Percentiles rank a stretch among this genome's conserved stretches.
phyloP scores from a whole-genome alignment of 164 flowering plant species.

The Aristolochia contorta region DNA sequence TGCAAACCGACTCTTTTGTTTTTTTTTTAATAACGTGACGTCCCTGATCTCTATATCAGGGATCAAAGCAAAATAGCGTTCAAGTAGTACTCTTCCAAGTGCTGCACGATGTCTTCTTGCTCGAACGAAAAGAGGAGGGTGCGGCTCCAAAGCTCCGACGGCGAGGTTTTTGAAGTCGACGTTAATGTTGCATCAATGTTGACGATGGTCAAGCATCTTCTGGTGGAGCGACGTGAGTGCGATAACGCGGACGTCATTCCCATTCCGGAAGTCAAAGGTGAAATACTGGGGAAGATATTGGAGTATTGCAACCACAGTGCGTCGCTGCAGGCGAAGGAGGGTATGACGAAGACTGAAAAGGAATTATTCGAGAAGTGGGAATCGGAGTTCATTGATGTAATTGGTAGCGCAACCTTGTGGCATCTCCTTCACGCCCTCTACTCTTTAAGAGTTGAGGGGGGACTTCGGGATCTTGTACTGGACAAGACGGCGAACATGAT shows the following conservation, averaged over 20 bases:
- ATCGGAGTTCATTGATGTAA: conserved; percentile 46
- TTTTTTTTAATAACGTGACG: too few species aligned
- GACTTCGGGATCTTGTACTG: background rate
- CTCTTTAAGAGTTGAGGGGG: background rate
- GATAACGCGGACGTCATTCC: conserved; percentile 52
- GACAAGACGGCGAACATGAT: background rate
- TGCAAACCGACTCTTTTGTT: too few species aligned
- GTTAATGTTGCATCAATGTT: background rate
- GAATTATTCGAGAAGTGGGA: conserved; percentile 43
- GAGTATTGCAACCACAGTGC: conserved; percentile 73
- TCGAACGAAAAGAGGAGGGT: conserved; percentile 2
- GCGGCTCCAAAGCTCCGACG: conserved; percentile 1
- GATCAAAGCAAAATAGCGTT: too few species aligned
- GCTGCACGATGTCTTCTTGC: too few species aligned
- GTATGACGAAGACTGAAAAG: conserved; percentile 14
- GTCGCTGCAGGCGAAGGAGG: conserved; percentile 23
- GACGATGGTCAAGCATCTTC: background rate
- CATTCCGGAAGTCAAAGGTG: conserved; percentile 48
- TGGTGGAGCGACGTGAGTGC: conserved; percentile 1
- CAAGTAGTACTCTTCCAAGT: too few species aligned
- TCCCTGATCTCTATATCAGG: too few species aligned
- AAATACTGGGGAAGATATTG: conserved; percentile 63
- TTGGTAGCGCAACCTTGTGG: conserved; percentile 48
- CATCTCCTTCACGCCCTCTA: conserved; percentile 39
- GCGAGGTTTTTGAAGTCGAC: conserved; percentile 3